phyloP scores from a whole-genome alignment of 2,329 filamentous ascomycete genomes.

The Paraphoma sp. region DNA sequence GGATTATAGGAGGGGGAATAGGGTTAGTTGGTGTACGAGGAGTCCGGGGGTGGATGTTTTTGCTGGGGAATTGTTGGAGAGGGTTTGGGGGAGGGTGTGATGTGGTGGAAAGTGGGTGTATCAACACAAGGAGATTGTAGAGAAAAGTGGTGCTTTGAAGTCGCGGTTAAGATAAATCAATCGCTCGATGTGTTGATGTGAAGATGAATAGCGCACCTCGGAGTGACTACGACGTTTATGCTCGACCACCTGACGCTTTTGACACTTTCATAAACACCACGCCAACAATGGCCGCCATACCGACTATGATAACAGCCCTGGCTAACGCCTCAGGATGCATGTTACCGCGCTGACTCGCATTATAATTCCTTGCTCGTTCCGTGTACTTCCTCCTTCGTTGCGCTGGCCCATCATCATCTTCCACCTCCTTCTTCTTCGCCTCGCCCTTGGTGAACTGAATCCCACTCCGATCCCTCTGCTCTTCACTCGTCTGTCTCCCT shows the following conservation, averaged over 20 bases:
- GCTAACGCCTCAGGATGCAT: neutral
- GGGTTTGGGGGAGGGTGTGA: slow-evolving; percentile 63
- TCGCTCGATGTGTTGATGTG: no score
- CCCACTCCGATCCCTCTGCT: slow-evolving; percentile 1
- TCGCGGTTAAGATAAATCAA: no score
- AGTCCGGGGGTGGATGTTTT: slow-evolving; percentile 74
- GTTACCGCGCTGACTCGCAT: neutral
- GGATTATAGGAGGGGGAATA: slow-evolving; percentile 75
- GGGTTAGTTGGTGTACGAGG: slow-evolving; percentile 74
- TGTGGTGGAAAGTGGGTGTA: neutral
- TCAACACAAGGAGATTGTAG: neutral
- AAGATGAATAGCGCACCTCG: no score
- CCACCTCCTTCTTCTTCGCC: neutral
- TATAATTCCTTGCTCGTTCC: slow-evolving; percentile 1
- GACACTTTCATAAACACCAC: no score
- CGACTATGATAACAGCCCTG: neutral
- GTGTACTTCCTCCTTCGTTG: slow-evolving; percentile 1
- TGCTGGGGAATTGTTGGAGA: slow-evolving; percentile 69
- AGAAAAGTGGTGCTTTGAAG: neutral
- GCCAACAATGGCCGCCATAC: neutral
- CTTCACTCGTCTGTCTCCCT: slow-evolving; percentile 3
- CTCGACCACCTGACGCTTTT: no score
- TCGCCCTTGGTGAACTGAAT: slow-evolving; percentile 1
- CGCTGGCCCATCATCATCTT: neutral
- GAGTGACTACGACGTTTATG: no score